Percentiles rank a stretch among this genome's conserved stretches.
Conservation (phyloP, 257 asterid genomes). For the Fraxinus anomala region DNA sequence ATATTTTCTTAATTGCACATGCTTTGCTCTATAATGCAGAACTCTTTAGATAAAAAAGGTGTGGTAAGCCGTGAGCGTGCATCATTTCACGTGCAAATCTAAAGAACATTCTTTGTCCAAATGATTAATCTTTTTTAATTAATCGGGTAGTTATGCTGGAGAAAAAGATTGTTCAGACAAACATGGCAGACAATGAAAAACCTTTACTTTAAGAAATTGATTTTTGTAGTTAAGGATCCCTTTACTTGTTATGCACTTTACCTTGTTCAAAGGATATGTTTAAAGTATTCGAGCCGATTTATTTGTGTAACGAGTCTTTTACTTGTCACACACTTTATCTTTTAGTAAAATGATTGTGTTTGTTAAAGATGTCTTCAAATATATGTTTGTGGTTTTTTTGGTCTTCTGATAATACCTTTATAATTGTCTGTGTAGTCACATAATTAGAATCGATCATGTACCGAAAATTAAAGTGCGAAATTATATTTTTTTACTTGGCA, state of each 20-base stretch:
- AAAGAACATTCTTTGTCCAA: constrained; percentile 27
- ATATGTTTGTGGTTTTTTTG: too few relatives aligned
- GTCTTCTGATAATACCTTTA: too few relatives aligned
- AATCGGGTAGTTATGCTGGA: constrained; percentile 29
- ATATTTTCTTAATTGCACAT: too few relatives aligned
- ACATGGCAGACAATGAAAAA: constrained; percentile 52
- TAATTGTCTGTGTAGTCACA: neutral
- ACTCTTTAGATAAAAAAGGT: neutral
- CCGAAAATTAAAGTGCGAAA: neutral
- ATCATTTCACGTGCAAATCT: constrained; percentile 31
- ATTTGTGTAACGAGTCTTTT: too few relatives aligned
- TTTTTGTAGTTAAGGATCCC: constrained; percentile 30
- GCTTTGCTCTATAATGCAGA: too few relatives aligned
- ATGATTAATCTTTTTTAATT: constrained; percentile 12
- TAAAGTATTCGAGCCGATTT: too few relatives aligned
- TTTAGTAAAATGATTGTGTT: too few relatives aligned
- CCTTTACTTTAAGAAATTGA: constrained; percentile 21
- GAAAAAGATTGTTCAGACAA: constrained; percentile 37
- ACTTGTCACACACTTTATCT: constrained; percentile 3
- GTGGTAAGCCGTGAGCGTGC: constrained; percentile 22
- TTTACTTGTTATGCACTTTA: constrained; percentile 12
- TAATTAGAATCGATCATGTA: neutral
- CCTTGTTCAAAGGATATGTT: too few relatives aligned
- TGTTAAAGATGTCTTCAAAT: too few relatives aligned
- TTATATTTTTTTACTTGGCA: neutral